These are phyloP conservation scores for Priceomyces castillae DNA, from an alignment of 805 yeast genomes.

Conservation along the genomic window DNA sequence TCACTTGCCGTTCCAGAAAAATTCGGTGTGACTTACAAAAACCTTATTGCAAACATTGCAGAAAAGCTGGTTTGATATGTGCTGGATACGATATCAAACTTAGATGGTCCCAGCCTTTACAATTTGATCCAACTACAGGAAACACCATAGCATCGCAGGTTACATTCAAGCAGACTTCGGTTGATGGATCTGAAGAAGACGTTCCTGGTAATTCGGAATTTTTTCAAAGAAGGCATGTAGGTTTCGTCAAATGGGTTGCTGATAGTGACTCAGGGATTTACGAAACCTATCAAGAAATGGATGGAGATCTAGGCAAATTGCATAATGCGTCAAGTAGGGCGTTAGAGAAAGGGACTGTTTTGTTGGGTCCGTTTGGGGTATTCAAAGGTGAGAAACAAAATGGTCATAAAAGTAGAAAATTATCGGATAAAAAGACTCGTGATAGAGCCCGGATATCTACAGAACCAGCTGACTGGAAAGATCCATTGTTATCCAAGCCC, in stretches of 20 bases:
- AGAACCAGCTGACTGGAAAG: neutral
- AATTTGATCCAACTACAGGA: conserved; percentile 26
- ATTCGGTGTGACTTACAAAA: conserved; percentile 73
- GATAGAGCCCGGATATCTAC: neutral
- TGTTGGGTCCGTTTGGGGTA: conserved; percentile 81
- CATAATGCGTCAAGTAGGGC: conserved; percentile 46
- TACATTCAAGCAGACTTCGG: conserved; percentile 22
- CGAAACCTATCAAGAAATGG: conserved; percentile 80
- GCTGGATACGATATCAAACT: conserved; percentile 82
- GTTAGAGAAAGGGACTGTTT: conserved; percentile 45
- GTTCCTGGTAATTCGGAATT: conserved; percentile 33
- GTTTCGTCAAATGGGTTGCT: conserved; percentile 68
- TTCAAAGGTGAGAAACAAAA: conserved; percentile 45
- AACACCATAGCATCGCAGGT: conserved; percentile 30
- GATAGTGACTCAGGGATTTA: conserved; percentile 47
- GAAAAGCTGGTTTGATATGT: conserved; percentile 62
- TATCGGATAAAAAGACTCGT: neutral
- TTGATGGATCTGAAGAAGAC: conserved; percentile 16
- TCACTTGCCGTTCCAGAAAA: conserved; percentile 79
- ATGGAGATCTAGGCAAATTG: conserved; percentile 57
- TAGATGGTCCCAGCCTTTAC: conserved; percentile 65
- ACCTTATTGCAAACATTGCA: conserved; percentile 73
- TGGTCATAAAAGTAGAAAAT: conserved; percentile 7
- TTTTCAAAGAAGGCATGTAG: conserved; percentile 68
- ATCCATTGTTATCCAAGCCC: conserved; percentile 1